Base-by-base conservation (phyloP, 148 eudicot species). In the Vaccinium vitisidaea region DNA sequence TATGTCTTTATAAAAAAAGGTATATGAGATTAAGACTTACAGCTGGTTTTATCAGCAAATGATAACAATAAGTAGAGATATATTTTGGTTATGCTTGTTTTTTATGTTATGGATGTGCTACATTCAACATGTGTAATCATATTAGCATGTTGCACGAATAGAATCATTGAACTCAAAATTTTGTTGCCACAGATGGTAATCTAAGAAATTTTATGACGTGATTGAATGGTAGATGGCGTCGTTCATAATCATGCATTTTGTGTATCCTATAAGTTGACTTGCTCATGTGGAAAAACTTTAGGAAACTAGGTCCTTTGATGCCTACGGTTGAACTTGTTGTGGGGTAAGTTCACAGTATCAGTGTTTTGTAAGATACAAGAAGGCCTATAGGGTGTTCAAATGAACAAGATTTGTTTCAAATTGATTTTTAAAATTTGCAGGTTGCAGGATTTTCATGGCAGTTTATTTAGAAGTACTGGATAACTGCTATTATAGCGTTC, bases 71-170 rank as follows among this genome's bases (percentile, higher is more conserved):
- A 14, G 11, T 18, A 23, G 46, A 59, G 8, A 39, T 36, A n/a
- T 32, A 12, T 18, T 18, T 80, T 36, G 48, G 69, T 56, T 32
- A 16, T 59, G 46, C 48, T 61, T 19, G 53, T 59, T 12, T 18
- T 32, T 36, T 4, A 61, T 9, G 5, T 21, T 80, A 25, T 59
- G 55, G 14, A 55, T 79, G 53, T 71, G 9, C 46, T n/a, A 61
- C 27, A 11, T 23, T 80, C 71, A 61, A 80, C 73, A 39, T 59
- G 54, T 80, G 6, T 32, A 79, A 39, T 79, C 58, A 21, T 80
- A 8, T 58, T 32, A 6, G 49, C 5, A 32, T 5, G 25, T 63
- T 59, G 9, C 2, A 12, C 61, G 32, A 9, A 43, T 1, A 46
- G 13, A 63, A 63, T 6, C 63, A 76, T 27, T 25, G 30, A n/a